A percentile compares a stretch with the other conserved stretches of the same genome.
phyloP scores from a whole-genome alignment of 2,329 filamentous ascomycete species.

The Colletotrichum lupini region DNA sequence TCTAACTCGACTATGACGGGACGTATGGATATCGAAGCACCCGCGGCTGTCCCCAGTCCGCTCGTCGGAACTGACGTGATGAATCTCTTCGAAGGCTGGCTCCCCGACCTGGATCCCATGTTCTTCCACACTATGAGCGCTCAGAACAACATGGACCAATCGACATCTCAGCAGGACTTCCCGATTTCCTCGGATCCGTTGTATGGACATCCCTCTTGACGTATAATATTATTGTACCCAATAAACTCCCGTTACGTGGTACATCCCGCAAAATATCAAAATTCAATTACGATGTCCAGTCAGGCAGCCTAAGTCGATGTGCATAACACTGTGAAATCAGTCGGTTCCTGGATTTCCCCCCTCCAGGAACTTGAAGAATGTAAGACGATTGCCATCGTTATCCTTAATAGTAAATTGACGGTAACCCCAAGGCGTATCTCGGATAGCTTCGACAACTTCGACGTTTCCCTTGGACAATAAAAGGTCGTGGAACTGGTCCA shows the following conservation, averaged over 20 bases:
- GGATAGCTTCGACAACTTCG: constrained; percentile 2
- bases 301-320: background rate
- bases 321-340: background rate
- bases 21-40: constrained; percentile 32
- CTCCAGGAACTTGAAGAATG: constrained; percentile 22
- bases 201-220: background rate
- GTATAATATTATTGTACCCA: background rate
- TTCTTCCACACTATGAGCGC: constrained; percentile 18
- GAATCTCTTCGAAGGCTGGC: constrained; percentile 39
- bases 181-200: background rate
- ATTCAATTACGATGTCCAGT: background rate
- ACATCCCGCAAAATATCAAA: background rate
- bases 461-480: background rate
- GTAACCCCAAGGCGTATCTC: constrained; percentile 14
- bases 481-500: background rate
- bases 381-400: constrained; percentile 11
- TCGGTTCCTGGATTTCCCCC: constrained; percentile 20
- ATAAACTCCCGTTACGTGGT: too few relatives aligned
- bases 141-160: background rate
- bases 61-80: constrained; percentile 41
- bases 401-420: constrained; percentile 22
- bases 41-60: background rate
- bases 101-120: constrained; percentile 39
- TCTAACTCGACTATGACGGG: background rate
- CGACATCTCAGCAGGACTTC: background rate